Conservation (phyloP, 2,329 filamentous ascomycete species). For the Elsinoe arachidis region DNA sequence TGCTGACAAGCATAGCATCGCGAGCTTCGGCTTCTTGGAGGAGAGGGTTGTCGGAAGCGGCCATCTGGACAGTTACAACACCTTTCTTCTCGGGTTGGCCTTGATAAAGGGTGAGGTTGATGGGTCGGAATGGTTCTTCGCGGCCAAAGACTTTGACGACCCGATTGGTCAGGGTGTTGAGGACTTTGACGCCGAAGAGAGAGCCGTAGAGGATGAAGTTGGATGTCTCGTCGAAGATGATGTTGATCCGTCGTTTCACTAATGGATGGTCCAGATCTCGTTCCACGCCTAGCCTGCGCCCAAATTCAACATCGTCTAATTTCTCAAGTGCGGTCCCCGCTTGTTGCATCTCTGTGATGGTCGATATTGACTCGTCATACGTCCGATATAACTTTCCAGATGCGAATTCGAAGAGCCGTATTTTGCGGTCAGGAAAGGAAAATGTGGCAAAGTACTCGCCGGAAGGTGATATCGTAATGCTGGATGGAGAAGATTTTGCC, state of each 20-base stretch:
- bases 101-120: slow-evolving; percentile 84
- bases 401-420: slow-evolving; percentile 87
- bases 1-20: slow-evolving; percentile 80
- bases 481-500: slow-evolving; percentile 71
- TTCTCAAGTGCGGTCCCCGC: slow-evolving; percentile 75
- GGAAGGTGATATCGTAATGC: slow-evolving; percentile 75
- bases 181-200: slow-evolving; percentile 82
- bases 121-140: slow-evolving; percentile 76
- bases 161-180: slow-evolving; percentile 92
- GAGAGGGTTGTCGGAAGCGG: slow-evolving; percentile 84
- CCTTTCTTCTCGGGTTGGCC: slow-evolving; percentile 92
- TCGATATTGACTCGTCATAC: slow-evolving; percentile 88
- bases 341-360: slow-evolving; percentile 90
- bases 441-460: slow-evolving; percentile 80
- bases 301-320: slow-evolving; percentile 86
- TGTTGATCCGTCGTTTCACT: slow-evolving; percentile 64
- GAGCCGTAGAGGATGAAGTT: slow-evolving; percentile 94
- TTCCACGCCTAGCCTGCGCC: slow-evolving; percentile 76
- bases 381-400: slow-evolving; percentile 81
- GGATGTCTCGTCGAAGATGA: slow-evolving; percentile 91
- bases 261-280: slow-evolving; percentile 68
- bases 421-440: slow-evolving; percentile 87
- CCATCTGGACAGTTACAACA: slow-evolving; percentile 92
- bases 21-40: slow-evolving; percentile 83
- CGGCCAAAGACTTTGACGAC: slow-evolving; percentile 84